Evolutionary conservation across 768 basidiomycete species (phyloP), one percentile per base, ranked within the genome.

Genomic region (Tricholoma sp.): DNA sequence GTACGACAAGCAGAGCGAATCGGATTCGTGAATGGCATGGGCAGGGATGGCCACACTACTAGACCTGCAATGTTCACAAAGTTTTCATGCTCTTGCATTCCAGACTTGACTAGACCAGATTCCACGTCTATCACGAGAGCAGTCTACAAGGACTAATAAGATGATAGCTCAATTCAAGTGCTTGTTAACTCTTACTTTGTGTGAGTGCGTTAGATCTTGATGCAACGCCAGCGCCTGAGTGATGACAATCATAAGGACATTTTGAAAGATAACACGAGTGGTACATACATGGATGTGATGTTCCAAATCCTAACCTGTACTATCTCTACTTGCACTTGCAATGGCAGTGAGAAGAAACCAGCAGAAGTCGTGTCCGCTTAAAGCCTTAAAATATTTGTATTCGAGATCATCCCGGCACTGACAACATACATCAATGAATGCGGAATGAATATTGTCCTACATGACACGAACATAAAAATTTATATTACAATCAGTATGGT

Each of bases 301-400:
- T 88, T 84, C 79, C 87, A 89, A 52, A 89, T 72, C 57, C 82
- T 72, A 55, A 89, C 83, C 1, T n/a, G 84, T 82, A 66, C 80
- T 76, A 63, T 89, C 88, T 64, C 88, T 74, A 67, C 87, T 87
- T 1, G 87, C 84, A 45, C 82, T 85, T 50, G 85, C 80, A 53
- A 89, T 72, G 54, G 72, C 76, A 60, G 82, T 81, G 87, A 86
- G 44, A 87, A 74, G 63, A 89, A 89, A n/a, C 83, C 76, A 1
- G 79, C 86, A 13, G 79, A 79, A 2, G 88, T 89, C 88, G 63
- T 89, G 87, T 6, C 87, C 87, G 49, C 83, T 77, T 29, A 89
- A 47, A 1, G 66, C 66, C 17, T 61, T 54, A 20, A 62, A 57
- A 49, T 67, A 67, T 53, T 63, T 66, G 52, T 68, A 68, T 29